Evolutionary conservation across 2,329 filamentous ascomycete species (phyloP), one percentile per base, ranked within the genome.

Genomic region (Leptographium radiaticola): DNA sequence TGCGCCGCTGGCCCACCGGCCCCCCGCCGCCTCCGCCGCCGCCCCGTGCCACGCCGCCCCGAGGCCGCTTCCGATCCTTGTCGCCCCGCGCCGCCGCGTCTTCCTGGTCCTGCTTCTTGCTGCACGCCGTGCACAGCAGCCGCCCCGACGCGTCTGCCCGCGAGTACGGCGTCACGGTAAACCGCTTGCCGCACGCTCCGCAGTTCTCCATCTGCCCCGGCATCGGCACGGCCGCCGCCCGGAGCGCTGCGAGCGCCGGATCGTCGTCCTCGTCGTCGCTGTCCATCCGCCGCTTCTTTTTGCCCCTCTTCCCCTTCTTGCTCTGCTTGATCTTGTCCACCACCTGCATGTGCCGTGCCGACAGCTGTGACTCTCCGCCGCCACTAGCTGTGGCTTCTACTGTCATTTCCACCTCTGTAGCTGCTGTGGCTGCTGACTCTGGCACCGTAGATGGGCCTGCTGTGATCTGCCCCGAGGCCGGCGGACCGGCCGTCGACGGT

Each of bases 141-240:
- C 46, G 30, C 5, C 90, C 90, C n/a, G 85, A 75, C 0, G 87
- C 86, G 0, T 87, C 89, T 33, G 83, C 79, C 59, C 89, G 85
- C 58, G 86, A 89, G 70, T 96, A 96, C 0, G 88, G 79, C 0
- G 91, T 96, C 46, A 97, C 90, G 0, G 89, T 95, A 64, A 97
- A 97, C 40, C 89, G 83, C 66, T 93, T 95, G 45, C 78, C 76
- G 66, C 91, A 97, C 4, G 83, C 71, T 58, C 87, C 89, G 65
- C 91, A 97, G 60, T 95, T 90, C 58, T 87, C 89, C 63, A 91
- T 80, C 67, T 97, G 91, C 2, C 88, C 89, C 2, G 89, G 87
- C n/a, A 84, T 66, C 2, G 83, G 83, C 36, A 52, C 43, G 31
- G 72, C 72, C 40, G 70, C 68, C 15, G 68, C 62, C 31, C 76